phyloP scores from a whole-genome alignment of 345 rosid genomes.

The Rhizophora mangle region DNA sequence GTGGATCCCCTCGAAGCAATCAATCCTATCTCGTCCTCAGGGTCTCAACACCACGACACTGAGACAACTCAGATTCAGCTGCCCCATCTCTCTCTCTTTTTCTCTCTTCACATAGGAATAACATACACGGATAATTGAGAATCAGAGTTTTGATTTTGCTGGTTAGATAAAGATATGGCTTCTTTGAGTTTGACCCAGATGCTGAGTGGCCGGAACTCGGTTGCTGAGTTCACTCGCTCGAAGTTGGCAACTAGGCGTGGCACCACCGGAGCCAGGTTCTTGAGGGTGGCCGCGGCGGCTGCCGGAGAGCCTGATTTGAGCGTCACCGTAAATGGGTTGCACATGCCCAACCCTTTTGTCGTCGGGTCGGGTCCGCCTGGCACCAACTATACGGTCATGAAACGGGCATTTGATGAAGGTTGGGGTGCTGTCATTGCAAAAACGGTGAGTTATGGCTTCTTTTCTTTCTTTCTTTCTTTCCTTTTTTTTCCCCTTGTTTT shows the following conservation, averaged over 20 bases:
- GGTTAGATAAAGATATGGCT: slow-evolving; percentile 37
- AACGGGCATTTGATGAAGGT: slow-evolving; percentile 94
- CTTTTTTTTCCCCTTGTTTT: no score
- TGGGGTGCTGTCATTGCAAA: slow-evolving; percentile 99
- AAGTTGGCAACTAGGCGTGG: slow-evolving; percentile 23
- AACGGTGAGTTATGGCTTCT: slow-evolving; percentile 53
- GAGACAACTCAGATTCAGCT: neutral
- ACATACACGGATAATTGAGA: neutral
- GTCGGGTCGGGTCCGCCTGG: slow-evolving; percentile 99
- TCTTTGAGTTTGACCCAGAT: slow-evolving; percentile 47
- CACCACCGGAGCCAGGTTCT: slow-evolving; percentile 43
- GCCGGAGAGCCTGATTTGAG: slow-evolving; percentile 74
- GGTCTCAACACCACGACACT: no score
- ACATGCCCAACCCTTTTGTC: slow-evolving; percentile 90
- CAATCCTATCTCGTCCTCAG: no score
- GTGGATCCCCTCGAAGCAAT: no score
- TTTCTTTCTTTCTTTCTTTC: neutral
- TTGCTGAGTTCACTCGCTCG: slow-evolving; percentile 29
- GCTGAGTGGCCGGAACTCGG: slow-evolving; percentile 33
- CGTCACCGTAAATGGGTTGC: slow-evolving; percentile 75
- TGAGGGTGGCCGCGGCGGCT: slow-evolving; percentile 34
- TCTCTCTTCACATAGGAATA: neutral
- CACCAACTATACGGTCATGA: slow-evolving; percentile 95
- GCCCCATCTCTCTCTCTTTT: neutral
- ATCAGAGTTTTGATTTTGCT: neutral